A percentile compares a stretch with the other conserved stretches of the same genome.
phyloP scores from a whole-genome alignment of 2,329 filamentous ascomycete species.

The Plectosphaerella plurivora region DNA sequence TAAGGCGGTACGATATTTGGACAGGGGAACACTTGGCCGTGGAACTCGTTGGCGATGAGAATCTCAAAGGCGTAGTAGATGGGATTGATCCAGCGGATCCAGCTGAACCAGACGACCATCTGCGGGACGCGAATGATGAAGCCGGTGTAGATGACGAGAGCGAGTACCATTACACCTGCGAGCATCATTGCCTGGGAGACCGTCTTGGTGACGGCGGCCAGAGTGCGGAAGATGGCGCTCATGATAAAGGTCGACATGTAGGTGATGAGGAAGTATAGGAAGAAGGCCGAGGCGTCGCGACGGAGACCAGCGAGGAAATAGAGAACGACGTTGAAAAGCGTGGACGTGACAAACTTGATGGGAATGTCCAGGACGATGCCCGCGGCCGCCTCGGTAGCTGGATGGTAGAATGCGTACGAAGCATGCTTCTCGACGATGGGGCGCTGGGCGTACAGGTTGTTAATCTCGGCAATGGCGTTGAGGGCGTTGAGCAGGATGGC shows the following conservation, averaged over 20 bases:
- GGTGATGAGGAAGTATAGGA: conserved; percentile 69
- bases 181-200: conserved; percentile 52
- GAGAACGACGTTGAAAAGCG: conserved; percentile 49
- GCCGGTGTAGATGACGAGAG: conserved; percentile 57
- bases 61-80: conserved; percentile 72
- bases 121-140: conserved; percentile 46
- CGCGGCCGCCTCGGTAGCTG: conserved; percentile 48
- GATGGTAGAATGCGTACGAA: conserved; percentile 47
- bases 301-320: conserved; percentile 53
- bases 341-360: conserved; percentile 47
- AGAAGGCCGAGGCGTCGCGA: conserved; percentile 64
- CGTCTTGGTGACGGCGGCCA: conserved; percentile 66
- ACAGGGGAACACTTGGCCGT: conserved; percentile 53
- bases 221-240: conserved; percentile 71
- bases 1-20: conserved; percentile 43
- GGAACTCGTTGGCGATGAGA: conserved; percentile 69
- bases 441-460: conserved; percentile 35
- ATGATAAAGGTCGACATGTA: conserved; percentile 67
- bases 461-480: conserved; percentile 51
- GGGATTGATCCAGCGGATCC: conserved; percentile 73
- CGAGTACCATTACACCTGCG: conserved; percentile 51
- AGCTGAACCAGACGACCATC: conserved; percentile 70
- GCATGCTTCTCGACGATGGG: conserved; percentile 46
- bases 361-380: conserved; percentile 52
- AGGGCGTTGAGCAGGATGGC: conserved; percentile 57